Evolutionary conservation across 148 eudicot genomes (phyloP).

Genomic region (Rhododendron mucronatum): DNA sequence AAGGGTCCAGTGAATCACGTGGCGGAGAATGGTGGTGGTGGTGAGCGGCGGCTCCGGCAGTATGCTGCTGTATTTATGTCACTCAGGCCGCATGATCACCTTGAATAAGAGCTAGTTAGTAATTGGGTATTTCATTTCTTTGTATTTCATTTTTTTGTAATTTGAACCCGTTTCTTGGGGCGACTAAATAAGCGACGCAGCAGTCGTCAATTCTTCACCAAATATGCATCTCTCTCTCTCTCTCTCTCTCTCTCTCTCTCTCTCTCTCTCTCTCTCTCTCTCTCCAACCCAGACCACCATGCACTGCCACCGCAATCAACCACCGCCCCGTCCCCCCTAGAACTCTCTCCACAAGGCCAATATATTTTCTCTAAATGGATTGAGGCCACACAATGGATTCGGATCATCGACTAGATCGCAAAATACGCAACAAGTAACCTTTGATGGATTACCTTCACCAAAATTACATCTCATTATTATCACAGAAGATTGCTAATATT

Average conservation of each 20-base stretch:
- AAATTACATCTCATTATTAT: background rate
- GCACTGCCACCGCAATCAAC: background rate
- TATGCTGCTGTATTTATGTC: slow-evolving; percentile 92
- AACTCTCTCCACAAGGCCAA: background rate
- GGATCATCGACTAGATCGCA: background rate
- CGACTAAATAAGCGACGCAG: background rate
- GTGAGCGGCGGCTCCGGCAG: slow-evolving; percentile 48
- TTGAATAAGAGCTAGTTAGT: slow-evolving; percentile 37
- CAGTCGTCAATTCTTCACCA: background rate
- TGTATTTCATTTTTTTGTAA: background rate
- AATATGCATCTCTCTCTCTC: background rate
- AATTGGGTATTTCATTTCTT: background rate
- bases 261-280: background rate
- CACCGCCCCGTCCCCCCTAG: background rate
- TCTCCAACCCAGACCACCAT: background rate
- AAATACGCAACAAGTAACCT: background rate
- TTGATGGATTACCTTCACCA: no score
- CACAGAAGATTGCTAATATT: background rate
- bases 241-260: background rate
- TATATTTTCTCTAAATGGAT: background rate
- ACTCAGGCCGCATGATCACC: slow-evolving; percentile 88
- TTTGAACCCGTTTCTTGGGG: background rate
- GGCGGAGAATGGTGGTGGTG: slow-evolving; percentile 29
- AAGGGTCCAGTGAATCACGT: slow-evolving; percentile 30
- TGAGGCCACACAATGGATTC: background rate